Conservation (phyloP, 441 rosid species). For the Adansonia madagascariensis region DNA sequence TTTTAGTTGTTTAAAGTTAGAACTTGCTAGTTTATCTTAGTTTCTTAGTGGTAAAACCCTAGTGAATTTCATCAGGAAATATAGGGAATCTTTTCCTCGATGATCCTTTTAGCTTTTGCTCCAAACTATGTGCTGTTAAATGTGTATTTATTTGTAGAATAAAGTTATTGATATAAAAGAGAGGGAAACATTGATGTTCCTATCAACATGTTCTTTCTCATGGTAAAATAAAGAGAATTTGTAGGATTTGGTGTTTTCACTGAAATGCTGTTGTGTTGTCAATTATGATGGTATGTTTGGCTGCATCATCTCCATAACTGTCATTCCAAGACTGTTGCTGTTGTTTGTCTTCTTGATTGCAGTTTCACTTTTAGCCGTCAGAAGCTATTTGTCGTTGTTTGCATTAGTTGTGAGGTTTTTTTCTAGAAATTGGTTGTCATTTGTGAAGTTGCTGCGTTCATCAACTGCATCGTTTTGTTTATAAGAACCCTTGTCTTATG, state of each 20-base stretch:
- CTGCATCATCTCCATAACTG: not conserved
- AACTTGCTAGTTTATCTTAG: conserved; percentile 16
- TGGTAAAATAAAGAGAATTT: not conserved
- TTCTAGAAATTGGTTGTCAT: not conserved
- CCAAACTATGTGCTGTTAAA: not conserved
- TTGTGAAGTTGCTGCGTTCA: not conserved
- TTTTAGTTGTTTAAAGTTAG: not conserved
- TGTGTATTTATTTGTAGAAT: not conserved
- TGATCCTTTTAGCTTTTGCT: not conserved
- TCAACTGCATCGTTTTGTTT: not conserved
- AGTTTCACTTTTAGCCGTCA: too few relatives aligned
- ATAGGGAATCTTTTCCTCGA: not conserved
- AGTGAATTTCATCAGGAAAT: not conserved
- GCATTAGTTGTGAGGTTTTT: not conserved
- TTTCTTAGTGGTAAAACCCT: not conserved
- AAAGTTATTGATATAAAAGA: not conserved
- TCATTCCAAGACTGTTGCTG: too few relatives aligned
- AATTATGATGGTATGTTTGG: not conserved
- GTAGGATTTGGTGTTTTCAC: not conserved
- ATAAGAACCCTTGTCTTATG: not conserved
- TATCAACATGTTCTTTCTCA: not conserved
- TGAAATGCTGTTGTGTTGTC: not conserved
- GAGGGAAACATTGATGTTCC: not conserved
- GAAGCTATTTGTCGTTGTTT: too few relatives aligned
- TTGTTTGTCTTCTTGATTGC: too few relatives aligned